Conservation (phyloP, 2,329 filamentous ascomycete species). For the Ceratocystiopsis sp. region DNA sequence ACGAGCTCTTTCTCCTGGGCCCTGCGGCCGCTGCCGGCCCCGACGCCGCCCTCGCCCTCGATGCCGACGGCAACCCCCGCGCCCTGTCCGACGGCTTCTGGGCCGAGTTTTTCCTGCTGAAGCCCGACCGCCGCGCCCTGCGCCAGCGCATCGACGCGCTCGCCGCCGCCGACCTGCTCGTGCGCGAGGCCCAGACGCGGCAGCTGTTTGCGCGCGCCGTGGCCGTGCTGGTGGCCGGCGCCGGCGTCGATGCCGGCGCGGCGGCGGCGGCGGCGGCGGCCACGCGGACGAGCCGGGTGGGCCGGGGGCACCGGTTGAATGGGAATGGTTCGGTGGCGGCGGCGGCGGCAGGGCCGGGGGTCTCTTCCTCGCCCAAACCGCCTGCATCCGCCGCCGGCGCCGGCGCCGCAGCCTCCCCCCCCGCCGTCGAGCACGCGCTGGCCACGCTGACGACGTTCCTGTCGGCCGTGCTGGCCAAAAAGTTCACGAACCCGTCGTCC, state of each 20-base stretch:
- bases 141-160: slow-evolving; percentile 52
- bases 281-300: slow-evolving; percentile 4
- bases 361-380: no score
- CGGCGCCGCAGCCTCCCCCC: no score
- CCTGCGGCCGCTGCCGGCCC: neutral
- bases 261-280: slow-evolving; percentile 33
- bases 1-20: slow-evolving; percentile 40
- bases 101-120: slow-evolving; percentile 85
- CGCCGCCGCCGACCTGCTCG: slow-evolving; percentile 56
- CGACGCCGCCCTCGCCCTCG: neutral
- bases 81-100: slow-evolving; percentile 71
- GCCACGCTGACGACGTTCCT: slow-evolving; percentile 85
- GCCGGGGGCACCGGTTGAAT: neutral
- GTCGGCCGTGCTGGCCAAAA: slow-evolving; percentile 65
- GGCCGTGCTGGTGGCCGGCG: slow-evolving; percentile 15
- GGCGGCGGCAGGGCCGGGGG: neutral
- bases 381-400: neutral
- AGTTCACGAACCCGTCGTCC: slow-evolving; percentile 86
- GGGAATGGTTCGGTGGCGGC: neutral
- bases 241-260: slow-evolving; percentile 58
- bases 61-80: slow-evolving; percentile 1
- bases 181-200: slow-evolving; percentile 59
- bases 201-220: slow-evolving; percentile 65
- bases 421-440: slow-evolving; percentile 3
- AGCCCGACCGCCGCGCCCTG: slow-evolving; percentile 56